Conservation (phyloP, 768 basidiomycete species). For the Leccinum aurantiacum region DNA sequence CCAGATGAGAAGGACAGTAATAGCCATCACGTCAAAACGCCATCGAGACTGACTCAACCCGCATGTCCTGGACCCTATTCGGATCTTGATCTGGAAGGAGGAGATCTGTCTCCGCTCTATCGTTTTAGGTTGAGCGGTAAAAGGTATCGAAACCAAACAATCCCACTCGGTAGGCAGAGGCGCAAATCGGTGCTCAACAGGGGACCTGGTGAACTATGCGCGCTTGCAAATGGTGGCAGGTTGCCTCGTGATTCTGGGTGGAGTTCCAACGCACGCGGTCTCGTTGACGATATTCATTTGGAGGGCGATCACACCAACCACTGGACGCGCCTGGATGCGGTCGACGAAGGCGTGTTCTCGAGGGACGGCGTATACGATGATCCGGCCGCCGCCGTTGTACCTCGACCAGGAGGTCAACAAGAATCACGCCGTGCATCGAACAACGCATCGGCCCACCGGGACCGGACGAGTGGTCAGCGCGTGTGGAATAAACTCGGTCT, state of each 20-base stretch:
- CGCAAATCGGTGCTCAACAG: background rate
- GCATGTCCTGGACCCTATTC: background rate
- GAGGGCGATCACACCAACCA: background rate
- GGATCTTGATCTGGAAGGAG: conserved; percentile 2
- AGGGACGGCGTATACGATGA: background rate
- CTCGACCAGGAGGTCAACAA: conserved; percentile 1
- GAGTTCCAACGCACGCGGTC: background rate
- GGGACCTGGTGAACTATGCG: background rate
- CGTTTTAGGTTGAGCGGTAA: background rate
- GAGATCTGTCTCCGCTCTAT: background rate
- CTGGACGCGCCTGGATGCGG: background rate
- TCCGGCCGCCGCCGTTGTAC: conserved; percentile 17
- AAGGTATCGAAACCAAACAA: background rate
- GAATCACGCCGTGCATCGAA: background rate
- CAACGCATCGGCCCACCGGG: background rate
- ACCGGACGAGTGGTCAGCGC: background rate
- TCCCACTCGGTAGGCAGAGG: background rate
- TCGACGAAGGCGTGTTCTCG: background rate
- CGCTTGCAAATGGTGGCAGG: background rate
- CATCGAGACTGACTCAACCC: conserved; percentile 6
- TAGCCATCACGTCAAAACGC: background rate
- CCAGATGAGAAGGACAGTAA: conserved; percentile 1
- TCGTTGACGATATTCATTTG: background rate
- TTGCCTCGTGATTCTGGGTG: background rate
- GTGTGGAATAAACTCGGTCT: conserved; percentile 4